Evolutionary conservation across 2,329 filamentous ascomycete species (phyloP), one percentile per base, ranked within the genome.

Genomic region (Arthrinium puccinioides): DNA sequence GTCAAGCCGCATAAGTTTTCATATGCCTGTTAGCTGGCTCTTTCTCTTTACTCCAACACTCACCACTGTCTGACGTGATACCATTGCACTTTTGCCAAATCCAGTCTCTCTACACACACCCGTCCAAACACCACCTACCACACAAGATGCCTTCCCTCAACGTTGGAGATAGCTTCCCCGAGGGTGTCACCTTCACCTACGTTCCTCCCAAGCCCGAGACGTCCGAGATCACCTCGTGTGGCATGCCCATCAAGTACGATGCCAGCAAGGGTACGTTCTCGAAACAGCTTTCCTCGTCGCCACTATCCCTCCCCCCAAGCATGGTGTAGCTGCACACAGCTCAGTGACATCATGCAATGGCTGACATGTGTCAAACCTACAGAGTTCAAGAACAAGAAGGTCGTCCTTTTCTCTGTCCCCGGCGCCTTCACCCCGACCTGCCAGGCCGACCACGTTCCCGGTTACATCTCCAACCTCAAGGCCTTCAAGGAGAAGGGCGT

Each of bases 351-450:
- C n/a, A n/a, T n/a, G n/a, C n/a, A n/a, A n/a, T n/a, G n/a, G n/a
- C n/a, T n/a, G 18, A 31, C 26, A 16, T 30, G 26, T 21, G 35
- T 28, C 24, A 33, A 33, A 5, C 13, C n/a, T 16, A 18, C 50
- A 74, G 70, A 74, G 46, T 69, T 71, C 62, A 60, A 66, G 57
- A 56, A 62, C 56, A 73, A 74, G 53, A 74, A 74, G 55, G 60
- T 70, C 38, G 61, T 74, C 45, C 52, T 75, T 44, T 67, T 75
- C 49, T 61, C 71, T 42, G 66, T 75, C 36, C 69, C 65, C 62
- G 79, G 82, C 48, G 84, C 85, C 50, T 92, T 92, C 72, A 92
- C 86, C 26, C 86, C 86, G 18, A 83, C 84, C 53, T 94, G 87
- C 76, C 82, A 84, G 49, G 82, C 77, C 52, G 70, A 72, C 61